Conservation (phyloP, 768 basidiomycete genomes). For the Clitopilus passeckerianus region DNA sequence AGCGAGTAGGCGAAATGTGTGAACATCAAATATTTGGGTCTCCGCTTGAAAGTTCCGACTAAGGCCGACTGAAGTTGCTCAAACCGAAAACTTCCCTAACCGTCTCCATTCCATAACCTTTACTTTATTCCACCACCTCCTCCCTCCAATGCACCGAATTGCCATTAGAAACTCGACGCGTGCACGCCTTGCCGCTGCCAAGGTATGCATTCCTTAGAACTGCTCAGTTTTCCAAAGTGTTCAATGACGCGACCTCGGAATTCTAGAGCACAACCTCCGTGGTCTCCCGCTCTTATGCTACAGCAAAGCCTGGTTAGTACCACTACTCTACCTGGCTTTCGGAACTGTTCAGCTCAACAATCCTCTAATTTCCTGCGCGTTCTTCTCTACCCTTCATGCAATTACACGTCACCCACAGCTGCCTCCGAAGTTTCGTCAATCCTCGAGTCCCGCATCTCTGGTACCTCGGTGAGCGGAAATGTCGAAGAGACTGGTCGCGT, state of each 20-base stretch:
- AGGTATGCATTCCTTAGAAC: constrained; percentile 35
- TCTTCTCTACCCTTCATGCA: constrained; percentile 9
- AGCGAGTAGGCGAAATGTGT: constrained; percentile 9
- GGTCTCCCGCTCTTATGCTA: constrained; percentile 85
- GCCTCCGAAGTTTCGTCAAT: constrained; percentile 99
- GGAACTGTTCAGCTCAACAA: constrained; percentile 13
- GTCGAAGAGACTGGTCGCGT: constrained; percentile 99
- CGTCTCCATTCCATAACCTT: constrained; percentile 2
- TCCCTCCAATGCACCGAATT: constrained; percentile 73
- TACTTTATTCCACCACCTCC: constrained; percentile 35
- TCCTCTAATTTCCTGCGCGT: constrained; percentile 12
- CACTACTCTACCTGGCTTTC: constrained; percentile 4
- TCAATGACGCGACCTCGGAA: constrained; percentile 16
- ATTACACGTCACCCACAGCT: constrained; percentile 53
- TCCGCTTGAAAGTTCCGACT: constrained; percentile 44
- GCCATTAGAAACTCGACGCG: constrained; percentile 82
- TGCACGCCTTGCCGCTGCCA: constrained; percentile 68
- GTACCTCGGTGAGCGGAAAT: constrained; percentile 84
- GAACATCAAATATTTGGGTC: constrained; percentile 22
- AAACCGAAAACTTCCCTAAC: constrained; percentile 39
- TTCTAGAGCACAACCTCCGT: constrained; percentile 42
- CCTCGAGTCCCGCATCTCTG: constrained; percentile 97
- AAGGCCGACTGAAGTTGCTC: constrained; percentile 32
- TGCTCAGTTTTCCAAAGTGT: constrained; percentile 9
- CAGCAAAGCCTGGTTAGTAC: constrained; percentile 90